phyloP scores from a whole-genome alignment of 2,329 filamentous ascomycete species.

The Penicillium digitatum region DNA sequence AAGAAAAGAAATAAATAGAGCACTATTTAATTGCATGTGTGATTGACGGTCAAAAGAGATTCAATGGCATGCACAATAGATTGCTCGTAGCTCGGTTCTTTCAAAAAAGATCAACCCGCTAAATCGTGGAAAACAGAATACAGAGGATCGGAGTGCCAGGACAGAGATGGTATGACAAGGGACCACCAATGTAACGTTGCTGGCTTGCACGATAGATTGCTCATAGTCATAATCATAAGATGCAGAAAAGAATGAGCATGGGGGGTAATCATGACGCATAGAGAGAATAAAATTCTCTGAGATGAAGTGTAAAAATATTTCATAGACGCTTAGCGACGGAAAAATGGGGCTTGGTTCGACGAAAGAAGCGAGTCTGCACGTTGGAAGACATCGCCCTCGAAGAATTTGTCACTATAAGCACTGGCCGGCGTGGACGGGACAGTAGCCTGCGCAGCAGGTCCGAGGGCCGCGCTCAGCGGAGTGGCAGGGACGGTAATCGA shows the following conservation, averaged over 20 bases:
- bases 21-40: neutral
- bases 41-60: neutral
- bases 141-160: neutral
- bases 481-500: constrained; percentile 70
- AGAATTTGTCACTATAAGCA: constrained; percentile 48
- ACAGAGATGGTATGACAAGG: neutral
- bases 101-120: neutral
- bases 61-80: neutral
- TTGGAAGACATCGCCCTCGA: constrained; percentile 49
- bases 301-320: constrained; percentile 5
- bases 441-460: constrained; percentile 84
- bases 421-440: constrained; percentile 62
- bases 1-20: neutral
- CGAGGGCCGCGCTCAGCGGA: constrained; percentile 81
- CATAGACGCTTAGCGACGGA: constrained; percentile 34
- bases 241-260: constrained; percentile 1
- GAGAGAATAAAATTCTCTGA: neutral
- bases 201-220: neutral
- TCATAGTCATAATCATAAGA: constrained; percentile 15
- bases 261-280: neutral
- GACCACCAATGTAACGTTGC: neutral
- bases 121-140: neutral
- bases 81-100: neutral
- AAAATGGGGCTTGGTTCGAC: constrained; percentile 41
- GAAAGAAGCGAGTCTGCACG: constrained; percentile 47